A percentile compares a stretch with the other conserved stretches of the same genome.
These are phyloP conservation scores for Symbiodinium pilosum DNA, from an alignment of 73 alveolate genomes.

Conservation along the genomic window DNA sequence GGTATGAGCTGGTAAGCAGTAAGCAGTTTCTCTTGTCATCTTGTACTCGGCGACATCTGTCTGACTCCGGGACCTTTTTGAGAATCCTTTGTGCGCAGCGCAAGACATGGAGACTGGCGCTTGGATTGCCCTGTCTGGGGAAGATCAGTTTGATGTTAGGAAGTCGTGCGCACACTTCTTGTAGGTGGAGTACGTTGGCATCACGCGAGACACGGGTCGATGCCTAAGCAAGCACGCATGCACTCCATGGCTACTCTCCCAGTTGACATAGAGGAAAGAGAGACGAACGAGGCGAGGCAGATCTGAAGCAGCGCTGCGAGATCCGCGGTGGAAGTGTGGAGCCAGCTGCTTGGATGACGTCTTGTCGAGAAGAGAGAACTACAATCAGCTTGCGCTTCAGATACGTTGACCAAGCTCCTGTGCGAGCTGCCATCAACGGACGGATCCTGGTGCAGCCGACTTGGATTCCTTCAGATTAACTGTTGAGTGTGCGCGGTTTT, in stretches of 20 bases:
- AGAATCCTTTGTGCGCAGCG: too few relatives aligned
- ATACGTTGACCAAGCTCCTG: slow-evolving; percentile 65
- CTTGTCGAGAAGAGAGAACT: not conserved
- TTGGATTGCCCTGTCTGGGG: not conserved
- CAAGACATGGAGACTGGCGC: too few relatives aligned
- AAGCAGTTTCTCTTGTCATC: too few relatives aligned
- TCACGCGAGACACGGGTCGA: slow-evolving; percentile 53
- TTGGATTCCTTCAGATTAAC: not conserved
- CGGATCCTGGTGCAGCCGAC: slow-evolving; percentile 34
- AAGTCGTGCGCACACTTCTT: not conserved
- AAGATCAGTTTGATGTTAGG: too few relatives aligned
- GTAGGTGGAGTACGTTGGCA: slow-evolving; percentile 63
- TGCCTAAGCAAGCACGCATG: not conserved
- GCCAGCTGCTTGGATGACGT: not conserved
- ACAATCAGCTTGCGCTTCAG: not conserved
- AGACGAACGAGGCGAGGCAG: slow-evolving; percentile 62
- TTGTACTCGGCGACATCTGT: too few relatives aligned
- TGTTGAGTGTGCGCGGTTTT: not conserved
- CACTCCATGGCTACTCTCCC: too few relatives aligned
- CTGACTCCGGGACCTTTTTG: too few relatives aligned
- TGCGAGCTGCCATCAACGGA: slow-evolving; percentile 63
- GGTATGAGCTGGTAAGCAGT: too few relatives aligned
- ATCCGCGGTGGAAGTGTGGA: slow-evolving; percentile 19
- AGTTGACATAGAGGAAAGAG: too few relatives aligned
- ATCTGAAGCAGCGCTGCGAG: slow-evolving; percentile 67